These are phyloP conservation scores for Trichosporon faecale DNA, from an alignment of 1,284 basidiomycete genomes.

Conservation along the genomic window DNA sequence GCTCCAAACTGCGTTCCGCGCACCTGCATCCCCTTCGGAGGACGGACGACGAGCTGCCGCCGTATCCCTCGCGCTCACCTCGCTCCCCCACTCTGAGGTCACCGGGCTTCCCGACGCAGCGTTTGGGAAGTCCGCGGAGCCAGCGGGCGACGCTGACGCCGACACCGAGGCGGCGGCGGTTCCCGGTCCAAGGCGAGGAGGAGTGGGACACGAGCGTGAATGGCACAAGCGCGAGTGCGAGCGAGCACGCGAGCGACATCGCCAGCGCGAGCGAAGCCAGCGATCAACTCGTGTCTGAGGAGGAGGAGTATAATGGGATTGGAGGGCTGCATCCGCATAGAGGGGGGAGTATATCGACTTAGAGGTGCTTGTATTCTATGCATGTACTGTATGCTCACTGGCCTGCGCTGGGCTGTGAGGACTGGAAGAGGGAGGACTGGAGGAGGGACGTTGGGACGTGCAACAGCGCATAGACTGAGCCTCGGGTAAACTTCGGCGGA, in stretches of 20 bases:
- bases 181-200: conserved; percentile 22
- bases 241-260: background rate
- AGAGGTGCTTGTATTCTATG: background rate
- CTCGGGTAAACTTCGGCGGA: background rate
- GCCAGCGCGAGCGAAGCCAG: conserved; percentile 12
- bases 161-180: background rate
- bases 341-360: background rate
- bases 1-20: background rate
- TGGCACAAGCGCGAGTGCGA: background rate
- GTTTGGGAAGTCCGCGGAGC: background rate
- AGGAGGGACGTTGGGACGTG: background rate
- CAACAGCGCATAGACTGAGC: no score
- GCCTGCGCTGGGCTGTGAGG: background rate
- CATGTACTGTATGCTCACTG: background rate
- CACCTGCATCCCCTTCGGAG: background rate
- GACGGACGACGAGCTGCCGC: background rate
- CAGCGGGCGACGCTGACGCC: background rate
- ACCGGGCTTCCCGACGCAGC: background rate
- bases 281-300: background rate
- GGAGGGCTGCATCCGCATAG: background rate
- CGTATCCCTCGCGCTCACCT: background rate
- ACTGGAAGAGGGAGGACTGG: no score
- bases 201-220: conserved; percentile 12
- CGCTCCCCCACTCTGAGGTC: background rate
- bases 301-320: conserved; percentile 7